Evolutionary conservation across 2,329 filamentous ascomycete species (phyloP).

Genomic region (Clonostachys rhizophaga): DNA sequence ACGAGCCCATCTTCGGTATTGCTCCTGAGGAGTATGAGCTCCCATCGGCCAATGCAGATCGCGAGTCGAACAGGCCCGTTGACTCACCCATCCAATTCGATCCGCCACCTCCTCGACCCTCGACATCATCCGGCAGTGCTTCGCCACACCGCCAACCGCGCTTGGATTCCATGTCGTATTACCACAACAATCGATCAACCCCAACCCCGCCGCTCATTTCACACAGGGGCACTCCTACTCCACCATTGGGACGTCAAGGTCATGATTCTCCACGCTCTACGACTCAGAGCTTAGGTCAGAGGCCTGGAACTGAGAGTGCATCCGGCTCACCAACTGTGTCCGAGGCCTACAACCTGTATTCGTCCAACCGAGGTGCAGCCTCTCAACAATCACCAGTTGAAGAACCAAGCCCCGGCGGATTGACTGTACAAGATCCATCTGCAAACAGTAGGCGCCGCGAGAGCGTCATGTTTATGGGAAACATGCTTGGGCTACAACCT

Average conservation of each 20-base stretch:
- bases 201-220: constrained; percentile 45
- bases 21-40: constrained; percentile 61
- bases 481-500: constrained; percentile 38
- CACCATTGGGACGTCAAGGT: constrained; percentile 26
- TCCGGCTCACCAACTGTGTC: constrained; percentile 4
- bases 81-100: constrained; percentile 24
- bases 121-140: constrained; percentile 41
- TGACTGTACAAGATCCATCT: constrained; percentile 26
- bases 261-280: constrained; percentile 30
- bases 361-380: neutral
- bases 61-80: constrained; percentile 13
- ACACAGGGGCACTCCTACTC: constrained; percentile 35
- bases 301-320: constrained; percentile 2
- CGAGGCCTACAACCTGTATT: constrained; percentile 4
- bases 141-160: constrained; percentile 47
- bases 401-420: constrained; percentile 10
- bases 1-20: constrained; percentile 76
- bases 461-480: constrained; percentile 54
- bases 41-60: constrained; percentile 35
- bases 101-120: constrained; percentile 35
- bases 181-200: constrained; percentile 21
- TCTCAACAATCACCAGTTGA: neutral
- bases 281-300: neutral
- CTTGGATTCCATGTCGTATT: constrained; percentile 17
- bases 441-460: constrained; percentile 47